These are phyloP conservation scores for Copromyces sp. DNA, from an alignment of 495 filamentous ascomycete genomes.

Conservation along the genomic window DNA sequence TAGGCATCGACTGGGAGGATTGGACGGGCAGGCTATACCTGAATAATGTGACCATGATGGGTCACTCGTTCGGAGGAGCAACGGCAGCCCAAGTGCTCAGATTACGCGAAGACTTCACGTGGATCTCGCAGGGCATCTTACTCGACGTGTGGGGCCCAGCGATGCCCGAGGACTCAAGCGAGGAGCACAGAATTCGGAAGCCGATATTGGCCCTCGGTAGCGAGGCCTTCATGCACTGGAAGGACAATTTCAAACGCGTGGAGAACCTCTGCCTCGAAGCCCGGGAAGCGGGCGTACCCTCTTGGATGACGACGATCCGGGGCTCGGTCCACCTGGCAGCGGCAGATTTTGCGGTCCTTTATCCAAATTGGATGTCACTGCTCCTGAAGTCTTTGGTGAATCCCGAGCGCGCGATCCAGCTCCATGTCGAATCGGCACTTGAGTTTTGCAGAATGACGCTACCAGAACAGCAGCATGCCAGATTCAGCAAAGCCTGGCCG, in stretches of 20 bases:
- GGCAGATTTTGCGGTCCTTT: slow-evolving; percentile 51
- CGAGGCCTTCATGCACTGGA: slow-evolving; percentile 55
- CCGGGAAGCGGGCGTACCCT: slow-evolving; percentile 31
- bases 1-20: slow-evolving; percentile 29
- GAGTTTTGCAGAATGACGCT: slow-evolving; percentile 41
- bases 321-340: slow-evolving; percentile 49
- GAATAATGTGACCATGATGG: slow-evolving; percentile 47
- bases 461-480: slow-evolving; percentile 21
- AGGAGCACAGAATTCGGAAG: slow-evolving; percentile 34
- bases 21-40: slow-evolving; percentile 34
- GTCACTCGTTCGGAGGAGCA: slow-evolving; percentile 58
- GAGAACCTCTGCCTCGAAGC: slow-evolving; percentile 41
- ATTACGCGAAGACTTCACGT: slow-evolving; percentile 35
- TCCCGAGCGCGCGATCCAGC: slow-evolving; percentile 43
- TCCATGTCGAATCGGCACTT: slow-evolving; percentile 45
- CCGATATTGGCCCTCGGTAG: slow-evolving; percentile 49
- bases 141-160: slow-evolving; percentile 49
- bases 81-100: slow-evolving; percentile 51
- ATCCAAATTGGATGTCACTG: slow-evolving; percentile 42
- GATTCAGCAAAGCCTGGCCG: slow-evolving; percentile 23
- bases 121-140: slow-evolving; percentile 46
- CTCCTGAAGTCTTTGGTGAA: slow-evolving; percentile 49
- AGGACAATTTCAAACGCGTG: slow-evolving; percentile 43
- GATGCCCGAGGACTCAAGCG: slow-evolving; percentile 18
- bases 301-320: slow-evolving; percentile 50